Base-by-base conservation (phyloP, 306 rosid genomes). In the Quercus mongolica region DNA sequence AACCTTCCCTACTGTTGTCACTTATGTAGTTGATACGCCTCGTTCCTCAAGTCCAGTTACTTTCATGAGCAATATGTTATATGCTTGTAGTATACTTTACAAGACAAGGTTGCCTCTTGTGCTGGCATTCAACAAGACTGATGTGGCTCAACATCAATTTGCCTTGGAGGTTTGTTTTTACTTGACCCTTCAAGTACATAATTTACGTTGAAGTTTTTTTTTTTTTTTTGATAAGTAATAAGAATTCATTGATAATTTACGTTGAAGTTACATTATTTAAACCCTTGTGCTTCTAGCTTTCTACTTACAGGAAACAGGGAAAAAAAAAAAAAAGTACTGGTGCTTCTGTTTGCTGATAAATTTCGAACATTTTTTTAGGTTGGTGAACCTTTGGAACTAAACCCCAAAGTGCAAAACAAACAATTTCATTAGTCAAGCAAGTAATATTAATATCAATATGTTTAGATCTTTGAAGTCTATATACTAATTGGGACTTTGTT, bases 61-160 rank as follows among this genome's bases (percentile, higher is more conserved):
- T 71, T 96, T 93, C 80, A 95, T 88, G 99, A 96, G 99, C 94
- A 96, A 96, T 82, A 93, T 91, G 97, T 88, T 96, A 20, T 96
- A 93, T 87, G 98, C 98, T 33, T 93, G 97, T 74, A 88, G 98
- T 74, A 91, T 93, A 80, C 96, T 96, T 72, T 93, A 96, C 89
- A 96, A 90, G 86, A 96, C 98, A 41, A 79, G 96, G 84, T 77
- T 96, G 17, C 98, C 99, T 56, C 87, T 96, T 77, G 92, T 96
- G 44, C 85, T 96, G 89, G 94, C 91, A 41, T 94, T 94, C 83
- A 93, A 95, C 91, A 91, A 95, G 81, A 86, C 77, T 51, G 98
- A 93, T 46, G 92, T 89, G 57, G 96, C 98, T 25, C 84, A 88
- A 38, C 99, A 93, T 81, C 87, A 91, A 74, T 95, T 95, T 76